Conservation (phyloP, 192 early-diverging fungal genomes). For the Rhizophlyctis rosea region DNA sequence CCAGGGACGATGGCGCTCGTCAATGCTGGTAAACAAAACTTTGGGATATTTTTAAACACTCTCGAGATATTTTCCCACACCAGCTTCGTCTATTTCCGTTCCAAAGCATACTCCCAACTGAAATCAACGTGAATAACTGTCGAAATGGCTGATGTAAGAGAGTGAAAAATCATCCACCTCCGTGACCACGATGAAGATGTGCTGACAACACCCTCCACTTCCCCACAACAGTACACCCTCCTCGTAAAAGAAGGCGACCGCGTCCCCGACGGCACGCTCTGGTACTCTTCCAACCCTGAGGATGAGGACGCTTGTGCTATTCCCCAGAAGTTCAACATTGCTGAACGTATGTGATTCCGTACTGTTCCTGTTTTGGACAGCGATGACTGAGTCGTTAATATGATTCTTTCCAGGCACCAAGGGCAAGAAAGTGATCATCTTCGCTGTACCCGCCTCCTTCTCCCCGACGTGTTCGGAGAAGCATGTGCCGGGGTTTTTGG, state of each 20-base stretch:
- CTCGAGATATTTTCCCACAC: too few species aligned
- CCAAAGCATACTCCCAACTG: too few species aligned
- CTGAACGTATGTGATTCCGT: not conserved
- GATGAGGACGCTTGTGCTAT: slow-evolving; percentile 25
- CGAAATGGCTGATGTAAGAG: too few species aligned
- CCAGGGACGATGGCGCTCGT: too few species aligned
- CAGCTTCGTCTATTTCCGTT: too few species aligned
- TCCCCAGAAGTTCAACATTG: slow-evolving; percentile 16
- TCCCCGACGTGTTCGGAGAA: slow-evolving; percentile 65
- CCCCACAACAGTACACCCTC: too few species aligned
- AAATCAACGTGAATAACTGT: too few species aligned
- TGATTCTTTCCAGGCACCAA: slow-evolving; percentile 35
- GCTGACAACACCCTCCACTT: too few species aligned
- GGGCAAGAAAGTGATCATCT: slow-evolving; percentile 63
- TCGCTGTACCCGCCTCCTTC: slow-evolving; percentile 65
- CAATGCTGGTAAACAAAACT: too few species aligned
- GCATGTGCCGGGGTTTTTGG: slow-evolving; percentile 67
- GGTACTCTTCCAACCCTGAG: slow-evolving; percentile 13
- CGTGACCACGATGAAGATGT: too few species aligned
- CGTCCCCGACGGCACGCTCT: slow-evolving; percentile 18
- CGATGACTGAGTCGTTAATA: not conserved
- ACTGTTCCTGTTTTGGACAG: not conserved
- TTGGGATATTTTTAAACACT: too few species aligned
- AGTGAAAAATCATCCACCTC: too few species aligned
- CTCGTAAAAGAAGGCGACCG: slow-evolving; percentile 5